Percentiles rank a stretch among this genome's conserved stretches.
Evolutionary conservation across 805 yeast species (phyloP).

Genomic region (Metschnikowia lachancei): DNA sequence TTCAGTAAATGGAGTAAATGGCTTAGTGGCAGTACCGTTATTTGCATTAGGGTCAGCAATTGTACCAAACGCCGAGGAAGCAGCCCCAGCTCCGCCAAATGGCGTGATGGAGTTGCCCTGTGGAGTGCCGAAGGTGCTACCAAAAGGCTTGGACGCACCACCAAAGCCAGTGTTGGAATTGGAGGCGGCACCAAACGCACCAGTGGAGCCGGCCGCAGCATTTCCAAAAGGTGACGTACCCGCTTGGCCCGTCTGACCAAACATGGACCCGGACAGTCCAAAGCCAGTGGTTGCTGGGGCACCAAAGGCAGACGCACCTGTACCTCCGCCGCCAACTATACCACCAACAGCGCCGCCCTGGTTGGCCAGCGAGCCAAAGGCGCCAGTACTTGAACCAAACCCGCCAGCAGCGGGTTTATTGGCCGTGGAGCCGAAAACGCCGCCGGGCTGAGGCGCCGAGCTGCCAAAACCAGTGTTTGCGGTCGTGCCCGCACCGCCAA

Average conservation of each 20-base stretch:
- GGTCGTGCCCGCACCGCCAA: conserved; percentile 14
- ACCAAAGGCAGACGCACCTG: conserved; percentile 17
- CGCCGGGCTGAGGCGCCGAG: conserved; percentile 19
- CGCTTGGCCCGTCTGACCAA: conserved; percentile 24
- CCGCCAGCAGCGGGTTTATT: conserved; percentile 29
- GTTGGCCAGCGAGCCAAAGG: conserved; percentile 10
- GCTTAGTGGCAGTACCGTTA: conserved; percentile 70
- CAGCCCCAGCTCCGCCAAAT: conserved; percentile 20
- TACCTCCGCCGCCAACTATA: conserved; percentile 14
- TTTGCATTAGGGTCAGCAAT: conserved; percentile 33
- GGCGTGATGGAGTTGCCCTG: conserved; percentile 20
- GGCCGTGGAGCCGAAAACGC: conserved; percentile 17
- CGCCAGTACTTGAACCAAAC: conserved; percentile 28
- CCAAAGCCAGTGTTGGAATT: conserved; percentile 15
- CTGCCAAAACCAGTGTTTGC: conserved; percentile 12
- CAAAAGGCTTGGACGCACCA: conserved; percentile 19
- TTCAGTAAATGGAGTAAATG: conserved; percentile 68
- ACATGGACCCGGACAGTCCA: conserved; percentile 32
- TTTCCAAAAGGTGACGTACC: conserved; percentile 21
- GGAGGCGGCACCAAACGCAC: conserved; percentile 21
- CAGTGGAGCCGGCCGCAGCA: conserved; percentile 12
- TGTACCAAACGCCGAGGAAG: conserved; percentile 23
- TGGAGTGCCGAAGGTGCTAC: conserved; percentile 23
- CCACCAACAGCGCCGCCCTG: conserved; percentile 34
- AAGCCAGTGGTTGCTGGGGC: conserved; percentile 7